Base-by-base conservation (phyloP, 345 rosid species). In the Euclidium syriacum region DNA sequence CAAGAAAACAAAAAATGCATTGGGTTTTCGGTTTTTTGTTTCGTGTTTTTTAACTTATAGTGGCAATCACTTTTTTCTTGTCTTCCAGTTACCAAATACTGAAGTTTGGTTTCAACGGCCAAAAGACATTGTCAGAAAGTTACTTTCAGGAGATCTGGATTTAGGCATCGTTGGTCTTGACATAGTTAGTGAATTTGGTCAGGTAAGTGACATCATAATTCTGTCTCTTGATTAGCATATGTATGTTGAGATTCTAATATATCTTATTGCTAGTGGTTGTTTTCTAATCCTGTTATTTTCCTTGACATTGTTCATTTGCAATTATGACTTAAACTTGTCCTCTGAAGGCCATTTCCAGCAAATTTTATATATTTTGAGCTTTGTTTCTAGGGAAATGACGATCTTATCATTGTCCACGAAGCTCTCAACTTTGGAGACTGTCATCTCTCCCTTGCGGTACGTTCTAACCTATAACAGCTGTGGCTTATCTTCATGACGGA, bases 51-150 rank as follows among this genome's bases (percentile, higher is more conserved):
- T 29, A 32, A 18, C 15, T n/a, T 72, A 10, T n/a, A 7, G 20
- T 12, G 14, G 11, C 18, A 7, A 72, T 64, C 15, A 56, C 30
- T 29, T 52, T 29, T 26, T 3, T 44, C 4, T 25, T 65, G 12
- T 54, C 68, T 16, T 71, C 15, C 71, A 94, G 99, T 76, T 90
- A 20, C 68, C 97, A 60, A 86, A 84, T 63, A 44, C 87, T 72
- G 95, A 87, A 75, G 99, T 94, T 33, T 94, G 99, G 99, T 87
- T 84, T 76, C 99, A 94, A 74, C 82, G 95, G 42, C 97, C 97
- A 56, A 94, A 87, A 69, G 97, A 90, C 70, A 83, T 94, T 68
- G 92, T 94, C 26, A 71, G 85, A 8, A 87, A 94, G 77, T 47
- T 94, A 67, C 58, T 84, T n/a, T 83, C 97, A 0, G 97, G 99